A percentile compares a stretch with the other conserved stretches of the same genome.
phyloP scores from a whole-genome alignment of 1,284 basidiomycete species.

The Anthracocystis panici-leucophaei region DNA sequence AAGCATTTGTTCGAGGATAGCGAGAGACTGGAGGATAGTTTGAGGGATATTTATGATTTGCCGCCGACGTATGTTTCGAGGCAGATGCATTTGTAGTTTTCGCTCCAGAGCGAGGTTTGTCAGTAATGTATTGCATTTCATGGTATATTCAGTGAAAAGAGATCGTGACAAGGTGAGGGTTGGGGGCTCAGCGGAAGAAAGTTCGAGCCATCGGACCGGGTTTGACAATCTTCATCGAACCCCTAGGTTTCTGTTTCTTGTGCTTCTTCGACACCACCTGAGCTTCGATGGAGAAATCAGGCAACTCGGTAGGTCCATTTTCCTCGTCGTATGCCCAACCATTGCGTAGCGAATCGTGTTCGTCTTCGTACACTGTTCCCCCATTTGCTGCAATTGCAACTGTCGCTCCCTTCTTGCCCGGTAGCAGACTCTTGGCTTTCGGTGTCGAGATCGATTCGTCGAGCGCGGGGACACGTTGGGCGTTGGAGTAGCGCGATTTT shows the following conservation, averaged over 20 bases:
- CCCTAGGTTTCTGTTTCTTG: slow-evolving; percentile 18
- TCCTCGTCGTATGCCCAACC: slow-evolving; percentile 40
- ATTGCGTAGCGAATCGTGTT: slow-evolving; percentile 31
- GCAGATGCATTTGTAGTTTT: slow-evolving; percentile 24
- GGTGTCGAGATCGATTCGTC: slow-evolving; percentile 8
- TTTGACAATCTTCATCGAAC: slow-evolving; percentile 29
- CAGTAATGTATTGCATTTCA: slow-evolving; percentile 1
- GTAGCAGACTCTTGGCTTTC: slow-evolving; percentile 8
- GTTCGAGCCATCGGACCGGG: slow-evolving; percentile 45
- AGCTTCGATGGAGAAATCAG: slow-evolving; percentile 41
- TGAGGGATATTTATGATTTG: slow-evolving; percentile 52
- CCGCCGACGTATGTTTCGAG: slow-evolving; percentile 52
- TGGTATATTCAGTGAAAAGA: slow-evolving; percentile 8
- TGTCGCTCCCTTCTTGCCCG: neutral
- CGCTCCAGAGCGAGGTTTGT: neutral
- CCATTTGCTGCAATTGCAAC: slow-evolving; percentile 5
- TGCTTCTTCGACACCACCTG: slow-evolving; percentile 11
- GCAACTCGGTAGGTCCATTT: slow-evolving; percentile 17
- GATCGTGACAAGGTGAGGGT: neutral
- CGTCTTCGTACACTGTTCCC: slow-evolving; percentile 21
- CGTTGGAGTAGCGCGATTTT: slow-evolving; percentile 41
- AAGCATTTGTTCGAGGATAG: slow-evolving; percentile 28
- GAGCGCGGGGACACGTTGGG: slow-evolving; percentile 20
- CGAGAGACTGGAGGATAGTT: slow-evolving; percentile 4
- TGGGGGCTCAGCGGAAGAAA: slow-evolving; percentile 24